Evolutionary conservation across 139 green algal genomes (phyloP), one percentile per base, ranked within the genome.

Genomic region (Spirogloea muscicola): DNA sequence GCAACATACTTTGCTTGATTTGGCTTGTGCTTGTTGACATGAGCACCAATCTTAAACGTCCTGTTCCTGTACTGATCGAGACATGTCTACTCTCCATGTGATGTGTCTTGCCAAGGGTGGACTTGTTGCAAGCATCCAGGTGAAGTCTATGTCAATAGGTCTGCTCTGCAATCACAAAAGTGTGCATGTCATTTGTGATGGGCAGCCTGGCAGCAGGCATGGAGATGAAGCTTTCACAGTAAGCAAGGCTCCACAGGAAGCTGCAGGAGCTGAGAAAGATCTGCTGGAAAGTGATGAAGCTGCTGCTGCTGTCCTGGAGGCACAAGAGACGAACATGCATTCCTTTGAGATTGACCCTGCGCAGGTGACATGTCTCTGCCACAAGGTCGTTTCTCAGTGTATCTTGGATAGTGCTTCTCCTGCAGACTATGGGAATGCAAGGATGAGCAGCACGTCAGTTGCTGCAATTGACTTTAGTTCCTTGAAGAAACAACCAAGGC

Each of bases 291-390:
- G 5, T 9, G 59, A n/a, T 6, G 59, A 61, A 9, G 16, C 51
- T 25, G 51, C 6, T 51, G 43, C 43, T 51, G 43, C 43, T 36
- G 51, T 6, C 37, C 27, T 29, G 59, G 59, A 10, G 10, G 59
- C 59, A 31, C 9, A 58, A 21, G 65, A 74, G 18, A 74, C 72
- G 21, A 48, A 63, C 16, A 71, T 64, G 46, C 67, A 83, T 13
- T 63, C 43, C 2, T 76, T 78, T 44, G 77, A 80, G 51, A 74
- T 86, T 6, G 55, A 78, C 46, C 72, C 81, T 3, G 37, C 41
- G 33, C 67, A 79, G 71, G 69, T 78, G 16, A 62, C 18, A 52
- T 52, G 43, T 16, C 16, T 16, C 10, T 52, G 43, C 16, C 16
- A 38, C 13, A 16, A 10, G 43, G 43, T 16, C 10, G 43, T n/a